Evolutionary conservation across 441 rosid species (phyloP), one percentile per base, ranked within the genome.

Genomic region (Populus hybrid): DNA sequence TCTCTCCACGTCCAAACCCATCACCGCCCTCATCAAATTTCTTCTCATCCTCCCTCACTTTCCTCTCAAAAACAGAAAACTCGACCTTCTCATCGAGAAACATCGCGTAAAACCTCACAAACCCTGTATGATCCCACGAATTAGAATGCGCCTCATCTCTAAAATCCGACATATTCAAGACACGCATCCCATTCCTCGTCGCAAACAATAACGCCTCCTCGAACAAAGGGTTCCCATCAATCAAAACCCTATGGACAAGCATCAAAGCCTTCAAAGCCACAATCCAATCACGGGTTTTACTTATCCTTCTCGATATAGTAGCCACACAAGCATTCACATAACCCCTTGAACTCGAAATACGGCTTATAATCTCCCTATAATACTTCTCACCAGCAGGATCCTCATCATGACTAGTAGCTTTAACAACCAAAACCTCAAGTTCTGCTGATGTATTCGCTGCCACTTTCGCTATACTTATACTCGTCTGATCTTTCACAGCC

Each of bases 81-180:
- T 93, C 96, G 18, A 95, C 81, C 1, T 88, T 86, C 68, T 92
- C 94, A 24, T 90, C 96, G 20, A 95, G 89, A 68, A 87, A 95
- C 6, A 87, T 56, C 1, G 96, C 94, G 74, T 87, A 89, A 0
- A 81, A 72, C 50, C 94, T 84, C 9, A 91, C 91, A 23, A 87
- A 92, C 10, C 87, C 88, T 0, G 92, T 82, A 82, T 82, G 88
- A 81, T 93, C 98, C 90, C 93, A 90, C 1, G 96, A 94, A 72
- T 87, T 85, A 4, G 90, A 87, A 69, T 86, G 85, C 2, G 94
- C 87, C 29, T 87, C 88, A 64, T 89, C 99, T 24, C 89, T 83
- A 74, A 93, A 92, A 67, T 74, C 87, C 0, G 92, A 82, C 74
- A 93, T 88, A 76, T 95, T 92, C 33, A 93, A 86, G 70, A 95